A percentile compares a stretch with the other conserved stretches of the same genome.
Conservation (phyloP, 1,284 basidiomycete species). For the Ceratobasidium sp. region DNA sequence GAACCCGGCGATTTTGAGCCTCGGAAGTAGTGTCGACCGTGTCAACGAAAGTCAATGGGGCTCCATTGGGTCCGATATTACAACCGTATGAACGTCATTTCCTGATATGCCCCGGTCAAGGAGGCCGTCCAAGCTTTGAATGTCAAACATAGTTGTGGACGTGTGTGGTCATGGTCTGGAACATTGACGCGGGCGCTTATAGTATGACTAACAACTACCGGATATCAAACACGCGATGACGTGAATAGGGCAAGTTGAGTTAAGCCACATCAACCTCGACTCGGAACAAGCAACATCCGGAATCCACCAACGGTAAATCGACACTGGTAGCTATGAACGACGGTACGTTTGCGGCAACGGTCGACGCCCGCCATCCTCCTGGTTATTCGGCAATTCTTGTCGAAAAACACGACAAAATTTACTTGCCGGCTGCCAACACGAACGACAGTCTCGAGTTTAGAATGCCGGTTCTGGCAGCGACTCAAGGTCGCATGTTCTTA, state of each 20-base stretch:
- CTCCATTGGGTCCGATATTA: conserved; percentile 32
- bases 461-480: not conserved
- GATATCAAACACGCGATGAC: conserved; percentile 16
- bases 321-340: conserved; percentile 20
- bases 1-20: conserved; percentile 31
- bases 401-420: not conserved
- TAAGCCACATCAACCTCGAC: conserved; percentile 7
- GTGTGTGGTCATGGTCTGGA: conserved; percentile 8
- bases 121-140: conserved; percentile 27
- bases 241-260: not conserved
- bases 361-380: not conserved
- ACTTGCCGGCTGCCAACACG: not conserved
- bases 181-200: conserved; percentile 16
- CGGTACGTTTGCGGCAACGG: conserved; percentile 16
- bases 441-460: not conserved
- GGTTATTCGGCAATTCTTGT: not conserved
- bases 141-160: conserved; percentile 28
- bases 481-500: not conserved
- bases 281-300: conserved; percentile 3
- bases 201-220: conserved; percentile 22
- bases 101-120: conserved; percentile 25
- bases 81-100: conserved; percentile 27
- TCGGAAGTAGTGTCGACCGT: conserved; percentile 33
- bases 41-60: conserved; percentile 33
- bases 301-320: conserved; percentile 9